Percentiles rank a stretch among this genome's conserved stretches.
Evolutionary conservation across 2,329 filamentous ascomycete genomes (phyloP).

Genomic region (Microascus cirrosus): DNA sequence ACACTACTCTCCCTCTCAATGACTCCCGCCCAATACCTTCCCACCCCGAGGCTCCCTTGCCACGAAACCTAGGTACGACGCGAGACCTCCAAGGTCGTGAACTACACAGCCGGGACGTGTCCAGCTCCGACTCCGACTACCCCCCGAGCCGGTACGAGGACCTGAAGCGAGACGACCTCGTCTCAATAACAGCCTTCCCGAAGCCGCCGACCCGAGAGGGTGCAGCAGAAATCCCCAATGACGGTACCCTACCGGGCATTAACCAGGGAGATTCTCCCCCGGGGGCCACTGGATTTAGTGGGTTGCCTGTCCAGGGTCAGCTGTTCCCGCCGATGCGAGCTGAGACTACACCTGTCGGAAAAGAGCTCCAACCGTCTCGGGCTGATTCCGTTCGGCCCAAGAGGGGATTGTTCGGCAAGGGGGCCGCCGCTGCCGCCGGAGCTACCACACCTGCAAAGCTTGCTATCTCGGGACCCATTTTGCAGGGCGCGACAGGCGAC

Average conservation of each 20-base stretch:
- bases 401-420: conserved; percentile 8
- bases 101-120: conserved; percentile 21
- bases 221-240: conserved; percentile 11
- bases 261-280: conserved; percentile 23
- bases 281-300: conserved; percentile 22
- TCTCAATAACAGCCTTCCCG: conserved; percentile 23
- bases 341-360: conserved; percentile 10
- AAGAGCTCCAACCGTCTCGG: conserved; percentile 7
- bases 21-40: conserved; percentile 16
- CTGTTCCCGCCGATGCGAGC: conserved; percentile 29
- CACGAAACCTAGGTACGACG: conserved; percentile 17
- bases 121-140: conserved; percentile 29
- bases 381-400: conserved; percentile 8
- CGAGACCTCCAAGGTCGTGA: conserved; percentile 8
- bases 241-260: conserved; percentile 22
- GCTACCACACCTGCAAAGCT: conserved; percentile 21
- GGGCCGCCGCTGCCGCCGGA: background rate
- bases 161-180: conserved; percentile 28
- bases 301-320: conserved; percentile 25
- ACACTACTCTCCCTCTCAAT: conserved; percentile 18
- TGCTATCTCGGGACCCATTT: conserved; percentile 37
- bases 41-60: conserved; percentile 25
- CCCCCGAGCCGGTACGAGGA: conserved; percentile 37
- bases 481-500: conserved; percentile 20
- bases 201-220: conserved; percentile 11